phyloP scores from a whole-genome alignment of 2,329 filamentous ascomycete genomes.

The Boeremia lycopersici region DNA sequence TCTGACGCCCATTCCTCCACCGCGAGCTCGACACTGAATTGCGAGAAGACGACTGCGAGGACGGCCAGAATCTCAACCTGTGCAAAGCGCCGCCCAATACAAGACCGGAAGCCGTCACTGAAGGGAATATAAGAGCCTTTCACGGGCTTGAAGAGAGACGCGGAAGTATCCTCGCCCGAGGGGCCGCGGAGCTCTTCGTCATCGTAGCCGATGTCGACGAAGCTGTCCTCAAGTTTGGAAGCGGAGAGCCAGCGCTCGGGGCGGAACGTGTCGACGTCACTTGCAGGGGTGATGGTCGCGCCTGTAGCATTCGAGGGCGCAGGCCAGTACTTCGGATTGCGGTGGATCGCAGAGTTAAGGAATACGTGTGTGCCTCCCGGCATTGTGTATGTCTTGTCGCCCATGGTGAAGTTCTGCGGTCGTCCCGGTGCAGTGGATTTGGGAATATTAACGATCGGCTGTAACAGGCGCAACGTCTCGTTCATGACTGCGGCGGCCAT shows the following conservation, averaged over 20 bases:
- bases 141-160: constrained; percentile 59
- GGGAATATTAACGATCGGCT: constrained; percentile 73
- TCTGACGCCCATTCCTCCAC: constrained; percentile 58
- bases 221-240: constrained; percentile 26
- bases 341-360: constrained; percentile 63
- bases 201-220: constrained; percentile 50
- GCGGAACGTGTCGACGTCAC: constrained; percentile 69
- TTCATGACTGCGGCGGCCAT: constrained; percentile 78
- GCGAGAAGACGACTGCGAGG: constrained; percentile 58
- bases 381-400: constrained; percentile 63
- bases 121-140: constrained; percentile 63
- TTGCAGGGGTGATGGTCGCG: constrained; percentile 27
- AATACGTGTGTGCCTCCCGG: constrained; percentile 63
- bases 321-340: constrained; percentile 77
- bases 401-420: constrained; percentile 63
- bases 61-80: constrained; percentile 63
- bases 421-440: constrained; percentile 60
- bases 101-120: constrained; percentile 61
- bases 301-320: constrained; percentile 36
- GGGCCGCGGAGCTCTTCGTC: constrained; percentile 65
- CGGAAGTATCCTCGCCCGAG: constrained; percentile 65
- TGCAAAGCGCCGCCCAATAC: constrained; percentile 62
- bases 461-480: constrained; percentile 75
- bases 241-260: constrained; percentile 73
- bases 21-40: constrained; percentile 72